Percentiles rank a stretch among this genome's conserved stretches.
These are phyloP conservation scores for Chlamydomonas schloesseri DNA, from an alignment of 139 green algal species.

Conservation along the genomic window DNA sequence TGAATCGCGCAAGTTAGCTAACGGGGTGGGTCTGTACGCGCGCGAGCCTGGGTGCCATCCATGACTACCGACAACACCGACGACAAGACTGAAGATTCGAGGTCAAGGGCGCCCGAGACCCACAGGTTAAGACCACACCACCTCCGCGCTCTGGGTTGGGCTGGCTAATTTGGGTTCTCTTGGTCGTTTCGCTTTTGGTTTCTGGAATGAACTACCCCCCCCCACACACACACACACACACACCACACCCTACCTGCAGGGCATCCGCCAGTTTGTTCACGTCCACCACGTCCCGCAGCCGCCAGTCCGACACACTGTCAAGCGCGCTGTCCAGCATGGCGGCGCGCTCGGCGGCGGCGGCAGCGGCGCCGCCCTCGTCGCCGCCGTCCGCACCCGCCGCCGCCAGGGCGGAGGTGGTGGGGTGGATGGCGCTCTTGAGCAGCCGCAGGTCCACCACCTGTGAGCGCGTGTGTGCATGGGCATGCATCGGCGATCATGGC, in stretches of 20 bases:
- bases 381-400: background rate
- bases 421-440: constrained; percentile 24
- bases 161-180: too few species aligned
- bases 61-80: too few species aligned
- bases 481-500: too few species aligned
- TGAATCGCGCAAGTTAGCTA: too few species aligned
- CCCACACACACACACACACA: background rate
- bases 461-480: background rate
- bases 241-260: constrained; percentile 13
- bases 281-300: constrained; percentile 21
- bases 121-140: too few species aligned
- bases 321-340: constrained; percentile 17
- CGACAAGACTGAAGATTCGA: too few species aligned
- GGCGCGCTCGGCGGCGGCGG: background rate
- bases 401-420: background rate
- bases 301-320: background rate
- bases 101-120: too few species aligned
- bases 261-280: constrained; percentile 12
- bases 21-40: too few species aligned
- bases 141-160: too few species aligned
- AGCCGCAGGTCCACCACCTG: constrained; percentile 27
- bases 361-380: background rate
- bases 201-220: too few species aligned
- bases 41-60: too few species aligned
- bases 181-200: too few species aligned